Conservation (phyloP, 306 rosid genomes). For the Ceratonia siliqua region DNA sequence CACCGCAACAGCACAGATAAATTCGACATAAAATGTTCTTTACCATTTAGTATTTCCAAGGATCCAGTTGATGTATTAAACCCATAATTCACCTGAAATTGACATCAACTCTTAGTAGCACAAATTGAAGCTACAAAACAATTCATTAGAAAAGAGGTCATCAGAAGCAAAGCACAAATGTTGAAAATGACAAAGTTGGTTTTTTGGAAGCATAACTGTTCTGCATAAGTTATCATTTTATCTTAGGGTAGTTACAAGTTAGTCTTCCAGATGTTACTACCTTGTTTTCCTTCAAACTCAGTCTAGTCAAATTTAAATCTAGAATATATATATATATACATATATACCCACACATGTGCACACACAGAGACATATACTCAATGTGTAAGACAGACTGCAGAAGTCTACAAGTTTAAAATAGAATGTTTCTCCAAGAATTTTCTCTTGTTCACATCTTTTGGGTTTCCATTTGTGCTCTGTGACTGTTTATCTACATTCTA, state of each 20-base stretch:
- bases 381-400: no score
- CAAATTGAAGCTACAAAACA: slow-evolving; percentile 12
- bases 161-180: slow-evolving; percentile 24
- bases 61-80: slow-evolving; percentile 51
- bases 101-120: slow-evolving; percentile 10
- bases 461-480: not conserved
- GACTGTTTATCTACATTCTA: not conserved
- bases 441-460: not conserved
- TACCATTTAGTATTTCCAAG: slow-evolving; percentile 60
- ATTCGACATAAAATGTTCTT: slow-evolving; percentile 65
- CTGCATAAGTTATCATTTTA: not conserved
- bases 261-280: not conserved
- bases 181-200: not conserved
- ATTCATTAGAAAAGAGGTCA: slow-evolving; percentile 17
- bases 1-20: slow-evolving; percentile 68
- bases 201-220: not conserved
- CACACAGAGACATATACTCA: not conserved
- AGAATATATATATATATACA: no score
- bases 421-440: not conserved
- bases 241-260: not conserved
- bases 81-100: slow-evolving; percentile 79
- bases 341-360: not conserved
- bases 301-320: not conserved
- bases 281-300: not conserved
- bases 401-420: not conserved